Base-by-base conservation (phyloP, 345 rosid species). In the Eucalyptus marginata region DNA sequence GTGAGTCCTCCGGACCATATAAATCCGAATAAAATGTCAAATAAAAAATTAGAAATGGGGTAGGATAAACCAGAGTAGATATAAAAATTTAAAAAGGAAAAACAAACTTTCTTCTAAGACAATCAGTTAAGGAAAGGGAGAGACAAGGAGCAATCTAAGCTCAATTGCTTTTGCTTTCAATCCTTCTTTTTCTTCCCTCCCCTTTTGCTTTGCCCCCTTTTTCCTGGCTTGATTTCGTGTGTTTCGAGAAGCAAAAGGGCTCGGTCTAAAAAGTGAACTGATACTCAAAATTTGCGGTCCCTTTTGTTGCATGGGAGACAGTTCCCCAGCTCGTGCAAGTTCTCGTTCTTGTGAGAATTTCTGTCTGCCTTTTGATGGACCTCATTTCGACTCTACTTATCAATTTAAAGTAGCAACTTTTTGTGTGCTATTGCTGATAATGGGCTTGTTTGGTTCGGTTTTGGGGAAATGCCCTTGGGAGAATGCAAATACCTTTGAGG, bases 251-350 rank as follows among this genome's bases (percentile, higher is more conserved):
- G 92, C 85, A 62, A 86, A 47, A 20, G 47, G 90, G 93, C 25
- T 87, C 9, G 91, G 95, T 95, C 93, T 92, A 50, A 88, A 94
- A 94, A 93, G 94, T 88, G 59, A 91, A 91, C 89, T 86, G 92
- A 89, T 91, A 50, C 89, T 89, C 92, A 93, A 92, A 92, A 24
- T 79, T 88, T 90, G 31, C 71, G 64, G 51, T 86, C 86, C 90
- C 88, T 91, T 93, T 90, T 89, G 89, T 89, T 92, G 93, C 92
- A 88, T 91, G 94, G 95, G 93, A 87, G 94, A 94, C 93, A 93
- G 91, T 90, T 93, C 94, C 94, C 90, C 88, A 76, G 92, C 92
- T 91, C 93, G 87, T 93, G 94, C 93, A 14, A 90, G 83, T 86
- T 89, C 91, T 90, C 92, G 90, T 89, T 71, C 86, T 87, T 80